Conservation (phyloP, 306 rosid genomes). For the Dryas drummondii region DNA sequence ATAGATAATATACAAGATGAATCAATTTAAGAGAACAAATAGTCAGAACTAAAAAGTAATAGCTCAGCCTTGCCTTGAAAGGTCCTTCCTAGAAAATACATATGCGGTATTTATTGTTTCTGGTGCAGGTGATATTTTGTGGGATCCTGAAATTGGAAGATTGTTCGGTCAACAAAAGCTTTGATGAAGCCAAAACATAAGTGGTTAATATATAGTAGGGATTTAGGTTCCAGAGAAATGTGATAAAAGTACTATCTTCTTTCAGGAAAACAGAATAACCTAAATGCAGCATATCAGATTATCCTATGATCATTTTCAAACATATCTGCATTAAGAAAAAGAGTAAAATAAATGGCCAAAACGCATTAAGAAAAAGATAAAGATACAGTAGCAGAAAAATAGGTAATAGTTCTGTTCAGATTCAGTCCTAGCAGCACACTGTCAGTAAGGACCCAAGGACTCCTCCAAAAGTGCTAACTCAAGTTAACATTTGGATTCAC, state of each 20-base stretch:
- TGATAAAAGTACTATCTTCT: neutral
- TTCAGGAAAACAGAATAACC: neutral
- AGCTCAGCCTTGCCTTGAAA: conserved; percentile 57
- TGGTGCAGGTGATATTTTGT: conserved; percentile 50
- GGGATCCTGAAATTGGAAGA: conserved; percentile 64
- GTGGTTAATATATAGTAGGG: neutral
- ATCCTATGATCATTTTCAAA: neutral
- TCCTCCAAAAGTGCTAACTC: no score
- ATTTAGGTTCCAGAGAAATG: neutral
- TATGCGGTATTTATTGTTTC: conserved; percentile 70
- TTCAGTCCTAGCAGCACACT: no score
- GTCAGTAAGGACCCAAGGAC: no score
- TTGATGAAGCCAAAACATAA: neutral
- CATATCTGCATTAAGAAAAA: neutral
- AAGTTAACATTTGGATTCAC: no score
- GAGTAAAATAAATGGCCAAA: neutral
- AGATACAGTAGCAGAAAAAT: neutral
- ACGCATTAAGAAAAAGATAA: neutral
- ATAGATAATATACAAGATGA: neutral
- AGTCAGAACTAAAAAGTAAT: conserved; percentile 16
- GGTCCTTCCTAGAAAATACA: conserved; percentile 79
- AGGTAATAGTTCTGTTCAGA: no score
- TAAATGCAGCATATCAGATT: neutral
- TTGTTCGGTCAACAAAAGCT: conserved; percentile 19
- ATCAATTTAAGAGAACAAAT: conserved; percentile 13